Conservation (phyloP, 73 alveolate genomes). For the Paramecium octaurelia region DNA sequence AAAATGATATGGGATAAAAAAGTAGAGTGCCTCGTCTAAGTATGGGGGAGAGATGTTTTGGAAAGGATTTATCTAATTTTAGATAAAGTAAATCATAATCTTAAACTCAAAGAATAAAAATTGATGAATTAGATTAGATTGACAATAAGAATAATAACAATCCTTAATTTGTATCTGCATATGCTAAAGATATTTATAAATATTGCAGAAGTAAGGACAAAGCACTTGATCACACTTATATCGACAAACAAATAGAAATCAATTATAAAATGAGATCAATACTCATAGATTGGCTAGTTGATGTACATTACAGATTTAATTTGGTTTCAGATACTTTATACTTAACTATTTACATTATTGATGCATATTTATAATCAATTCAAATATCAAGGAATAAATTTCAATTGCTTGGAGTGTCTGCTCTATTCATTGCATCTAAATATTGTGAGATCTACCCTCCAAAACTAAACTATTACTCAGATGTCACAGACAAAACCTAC, state of each 20-base stretch:
- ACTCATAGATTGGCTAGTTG: slow-evolving; percentile 81
- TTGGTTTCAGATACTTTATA: slow-evolving; percentile 74
- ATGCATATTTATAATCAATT: slow-evolving; percentile 63
- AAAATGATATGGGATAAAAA: neutral
- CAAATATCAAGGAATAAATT: slow-evolving; percentile 66
- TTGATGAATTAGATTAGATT: neutral
- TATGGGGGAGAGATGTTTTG: slow-evolving; percentile 35
- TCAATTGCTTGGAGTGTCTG: slow-evolving; percentile 81
- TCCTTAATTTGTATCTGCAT: neutral
- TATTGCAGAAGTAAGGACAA: neutral
- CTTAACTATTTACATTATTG: slow-evolving; percentile 72
- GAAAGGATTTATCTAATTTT: neutral
- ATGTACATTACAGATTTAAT: slow-evolving; percentile 70
- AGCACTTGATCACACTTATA: slow-evolving; percentile 19
- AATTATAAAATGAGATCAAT: slow-evolving; percentile 82
- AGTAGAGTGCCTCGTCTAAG: neutral
- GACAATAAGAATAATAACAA: neutral
- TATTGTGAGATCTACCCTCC: slow-evolving; percentile 88
- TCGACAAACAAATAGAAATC: slow-evolving; percentile 62
- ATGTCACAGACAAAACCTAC: slow-evolving; percentile 77
- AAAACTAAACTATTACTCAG: slow-evolving; percentile 73
- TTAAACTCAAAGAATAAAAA: neutral
- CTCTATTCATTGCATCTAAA: slow-evolving; percentile 81
- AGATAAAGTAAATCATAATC: slow-evolving; percentile 21
- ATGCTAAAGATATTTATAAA: neutral